Percentiles rank a stretch among this genome's conserved stretches.
Conservation (phyloP, 2,329 filamentous ascomycete genomes). For the Orbilia quercus region DNA sequence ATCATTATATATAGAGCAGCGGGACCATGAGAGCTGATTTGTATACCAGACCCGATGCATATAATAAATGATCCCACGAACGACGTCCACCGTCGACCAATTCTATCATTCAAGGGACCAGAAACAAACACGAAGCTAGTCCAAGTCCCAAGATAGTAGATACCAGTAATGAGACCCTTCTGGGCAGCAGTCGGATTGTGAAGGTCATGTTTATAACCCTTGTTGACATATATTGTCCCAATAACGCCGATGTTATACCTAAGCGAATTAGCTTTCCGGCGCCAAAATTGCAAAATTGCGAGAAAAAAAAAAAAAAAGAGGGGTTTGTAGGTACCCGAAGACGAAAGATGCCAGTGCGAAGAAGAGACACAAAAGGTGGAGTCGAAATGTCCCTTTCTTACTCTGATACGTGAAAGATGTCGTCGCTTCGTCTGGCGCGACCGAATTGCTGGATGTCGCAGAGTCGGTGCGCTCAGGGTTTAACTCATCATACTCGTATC, state of each 20-base stretch:
- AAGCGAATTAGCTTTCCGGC: neutral
- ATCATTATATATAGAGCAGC: constrained; percentile 67
- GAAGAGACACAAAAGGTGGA: constrained; percentile 67
- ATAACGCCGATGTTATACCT: constrained; percentile 72
- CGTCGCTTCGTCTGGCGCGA: neutral
- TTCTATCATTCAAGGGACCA: constrained; percentile 67
- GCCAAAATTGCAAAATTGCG: neutral
- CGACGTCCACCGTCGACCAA: constrained; percentile 69
- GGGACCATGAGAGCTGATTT: constrained; percentile 65
- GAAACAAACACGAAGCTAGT: constrained; percentile 69
- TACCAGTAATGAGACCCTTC: constrained; percentile 69
- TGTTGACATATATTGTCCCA: constrained; percentile 69
- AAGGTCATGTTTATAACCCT: constrained; percentile 68
- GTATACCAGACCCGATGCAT: constrained; percentile 67
- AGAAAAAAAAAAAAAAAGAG: too few species aligned
- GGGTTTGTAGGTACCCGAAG: constrained; percentile 66
- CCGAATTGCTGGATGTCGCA: constrained; percentile 4
- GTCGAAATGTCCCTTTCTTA: constrained; percentile 63
- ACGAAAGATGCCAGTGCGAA: constrained; percentile 70
- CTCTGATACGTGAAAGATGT: constrained; percentile 21
- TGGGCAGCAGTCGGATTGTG: constrained; percentile 65
- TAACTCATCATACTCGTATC: constrained; percentile 36
- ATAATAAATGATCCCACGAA: constrained; percentile 66
- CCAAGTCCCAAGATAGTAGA: constrained; percentile 71
- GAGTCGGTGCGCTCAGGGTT: constrained; percentile 13